A percentile compares a stretch with the other conserved stretches of the same genome.
These are phyloP conservation scores for Orychophragmus violaceus DNA, from an alignment of 345 rosid species.

Conservation along the genomic window DNA sequence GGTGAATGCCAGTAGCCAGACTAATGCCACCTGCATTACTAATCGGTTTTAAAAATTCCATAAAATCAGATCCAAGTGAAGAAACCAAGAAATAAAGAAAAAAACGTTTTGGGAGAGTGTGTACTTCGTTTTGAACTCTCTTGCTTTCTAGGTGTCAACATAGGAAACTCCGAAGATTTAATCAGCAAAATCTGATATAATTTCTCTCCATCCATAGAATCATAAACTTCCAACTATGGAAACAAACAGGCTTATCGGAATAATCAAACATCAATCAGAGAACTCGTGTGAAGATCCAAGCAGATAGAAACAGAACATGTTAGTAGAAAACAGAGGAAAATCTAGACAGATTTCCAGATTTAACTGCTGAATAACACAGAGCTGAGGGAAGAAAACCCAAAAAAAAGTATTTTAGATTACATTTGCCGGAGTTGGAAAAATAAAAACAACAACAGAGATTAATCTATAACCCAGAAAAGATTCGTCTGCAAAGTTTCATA, in stretches of 20 bases:
- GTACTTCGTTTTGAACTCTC: too few relatives aligned
- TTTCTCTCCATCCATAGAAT: neutral
- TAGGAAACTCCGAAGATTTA: neutral
- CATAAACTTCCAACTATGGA: neutral
- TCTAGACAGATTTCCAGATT: slow-evolving; percentile 15
- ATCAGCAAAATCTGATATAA: neutral
- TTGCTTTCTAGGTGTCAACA: neutral
- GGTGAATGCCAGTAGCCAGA: slow-evolving; percentile 77
- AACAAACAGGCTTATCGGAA: neutral
- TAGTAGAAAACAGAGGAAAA: slow-evolving; percentile 20
- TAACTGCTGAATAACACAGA: neutral
- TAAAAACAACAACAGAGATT: neutral
- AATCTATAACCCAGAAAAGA: neutral
- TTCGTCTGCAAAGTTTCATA: neutral
- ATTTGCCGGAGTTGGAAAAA: neutral
- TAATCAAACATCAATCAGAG: neutral
- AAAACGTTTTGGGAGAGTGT: too few relatives aligned
- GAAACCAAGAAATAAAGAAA: neutral
- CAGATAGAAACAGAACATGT: neutral
- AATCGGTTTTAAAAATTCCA: neutral
- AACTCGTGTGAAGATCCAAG: slow-evolving; percentile 15
- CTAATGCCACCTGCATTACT: slow-evolving; percentile 56
- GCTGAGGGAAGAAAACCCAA: neutral
- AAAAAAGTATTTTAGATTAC: neutral
- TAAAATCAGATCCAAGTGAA: too few relatives aligned